Base-by-base conservation (phyloP, 1,284 basidiomycete genomes). In the Boletus albobrunnescens region DNA sequence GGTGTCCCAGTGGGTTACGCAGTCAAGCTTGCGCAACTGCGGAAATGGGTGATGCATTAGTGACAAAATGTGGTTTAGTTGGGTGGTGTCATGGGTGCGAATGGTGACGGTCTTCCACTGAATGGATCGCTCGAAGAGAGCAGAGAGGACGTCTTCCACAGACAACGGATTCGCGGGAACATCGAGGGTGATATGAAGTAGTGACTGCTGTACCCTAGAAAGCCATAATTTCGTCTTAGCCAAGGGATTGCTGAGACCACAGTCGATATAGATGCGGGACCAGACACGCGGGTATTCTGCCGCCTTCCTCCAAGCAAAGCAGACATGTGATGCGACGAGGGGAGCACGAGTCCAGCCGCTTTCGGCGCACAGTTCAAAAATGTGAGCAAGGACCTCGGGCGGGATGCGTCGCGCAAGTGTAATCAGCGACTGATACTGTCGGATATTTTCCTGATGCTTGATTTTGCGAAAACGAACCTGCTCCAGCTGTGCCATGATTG, bases 341-440 rank as follows among this genome's bases (percentile, higher is more conserved):
- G 81, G 81, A 10, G 75, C 78, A 19, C 72, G 71, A 16, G 73
- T 75, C 76, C 78, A 82, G 11, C 77, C 77, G 40, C 71, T 69
- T 19, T 63, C 63, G 8, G 74, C 71, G 56, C 77, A 79, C 26
- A 70, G 61, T 49, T 77, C 72, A 54, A 83, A 78, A 26, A 83
- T 77, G 49, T 65, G 61, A 27, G 74, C 76, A 33, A 85, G 72
- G 19, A 83, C 60, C 55, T 84, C 82, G 4, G 67, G 65, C 5
- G 79, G 78, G 41, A 81, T 67, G 19, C 75, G 75, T 13, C 73
- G 72, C 12, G 79, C 81, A 32, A 82, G 71, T 2, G 79, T 79
- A 41, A 78, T 73, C 31, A 75, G 61, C 26, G 79, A 76, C 52
- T 68, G 72, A 55, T 65, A 74, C 31, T 68, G 67, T 26, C 65